Evolutionary conservation across 176 grass and related monocot genomes (phyloP), one percentile per base, ranked within the genome.

Genomic region (Oryza meridionalis): DNA sequence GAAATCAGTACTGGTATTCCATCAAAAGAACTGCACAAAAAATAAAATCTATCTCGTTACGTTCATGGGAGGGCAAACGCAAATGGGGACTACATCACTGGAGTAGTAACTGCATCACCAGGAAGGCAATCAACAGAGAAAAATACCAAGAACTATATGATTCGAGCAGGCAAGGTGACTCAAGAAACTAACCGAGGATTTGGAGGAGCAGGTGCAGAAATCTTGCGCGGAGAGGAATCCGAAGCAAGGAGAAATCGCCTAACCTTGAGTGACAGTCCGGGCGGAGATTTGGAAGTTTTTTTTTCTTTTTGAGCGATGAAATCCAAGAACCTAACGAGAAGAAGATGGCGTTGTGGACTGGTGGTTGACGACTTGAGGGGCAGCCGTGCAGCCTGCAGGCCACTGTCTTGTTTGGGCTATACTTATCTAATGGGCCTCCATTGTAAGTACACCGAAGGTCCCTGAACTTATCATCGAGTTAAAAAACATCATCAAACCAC

Each of bases 231-330:
- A 11, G 40, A 47, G 25, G 43, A 73, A 75, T 66, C 70, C 74
- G 70, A 11, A 31, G 37, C 37, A 45, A 0, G 53, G 22, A 46
- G 37, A 37, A 73, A 73, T 33, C 40, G n/a, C 55, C 11, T 64
- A 2, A 65, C 25, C 53, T 82, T 63, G 22, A 72, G 50, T 62
- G 32, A 7, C 11, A 25, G 29, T 35, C 1, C 19, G 59, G 6
- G 12, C 3, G 80, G 68, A 27, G 69, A 82, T 46, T 62, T 22
- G 80, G 69, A 73, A 69, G 80, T 31, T 63, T 64, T 38, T 64
- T 73, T 73, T 53, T 17, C 22, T 46, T 40, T 29, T 29, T 29
- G 27, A 16, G 7, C 53, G 31, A 21, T 9, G 11, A 29, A 65
- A 59, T 58, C 79, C 49, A 55, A 2, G 77, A 68, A 22, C 24